Base-by-base conservation (phyloP, 2,329 filamentous ascomycete species). In the Aotearoamyces nothofagi region DNA sequence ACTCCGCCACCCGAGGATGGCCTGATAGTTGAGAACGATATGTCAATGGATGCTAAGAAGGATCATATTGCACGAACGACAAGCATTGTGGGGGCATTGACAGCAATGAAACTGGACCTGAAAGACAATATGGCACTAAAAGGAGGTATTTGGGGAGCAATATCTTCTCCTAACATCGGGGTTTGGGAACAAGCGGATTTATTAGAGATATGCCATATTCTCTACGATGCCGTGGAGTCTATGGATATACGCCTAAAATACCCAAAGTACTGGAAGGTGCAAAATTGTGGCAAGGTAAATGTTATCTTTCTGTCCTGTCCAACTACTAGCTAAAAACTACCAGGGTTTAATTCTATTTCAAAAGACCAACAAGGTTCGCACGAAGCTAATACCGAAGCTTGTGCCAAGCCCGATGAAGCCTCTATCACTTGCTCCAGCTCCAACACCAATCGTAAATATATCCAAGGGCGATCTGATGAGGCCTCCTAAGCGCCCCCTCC, bases 201-300 rank as follows among this genome's bases (percentile, higher is more conserved):
- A 8, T 43, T 69, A 20, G 61, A 67, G 37, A 51, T 69, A 19
- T 66, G 64, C 41, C 52, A 54, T 17, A 47, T 63, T 26, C 50
- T 70, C 34, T 65, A 65, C 34, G 56, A 61, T 10, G 49, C 58
- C n/a, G 56, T 61, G 12, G 51, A 56, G 27, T 56, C 57, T 5
- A 43, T 67, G 26, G 41, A 58, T 16, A 37, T 69, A 20, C 60
- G 53, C 10, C 44, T 69, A 33, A 55, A 55, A 30, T 55, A 58
- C 31, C 63, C 62, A 23, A 56, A 50, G 8, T 56, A 54, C 40
- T 66, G 60, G 58, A 55, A 45, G 17, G 57, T 52, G 32, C 46
- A 36, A 29, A 32, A 54, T 33, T 30, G 47, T 28, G 52, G 52
- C 37, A 53, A 50, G 42, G 53, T 55, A 43, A n/a, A n/a, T 34